Conservation (phyloP, 1,284 basidiomycete species). For the Cronartium quercuum region DNA sequence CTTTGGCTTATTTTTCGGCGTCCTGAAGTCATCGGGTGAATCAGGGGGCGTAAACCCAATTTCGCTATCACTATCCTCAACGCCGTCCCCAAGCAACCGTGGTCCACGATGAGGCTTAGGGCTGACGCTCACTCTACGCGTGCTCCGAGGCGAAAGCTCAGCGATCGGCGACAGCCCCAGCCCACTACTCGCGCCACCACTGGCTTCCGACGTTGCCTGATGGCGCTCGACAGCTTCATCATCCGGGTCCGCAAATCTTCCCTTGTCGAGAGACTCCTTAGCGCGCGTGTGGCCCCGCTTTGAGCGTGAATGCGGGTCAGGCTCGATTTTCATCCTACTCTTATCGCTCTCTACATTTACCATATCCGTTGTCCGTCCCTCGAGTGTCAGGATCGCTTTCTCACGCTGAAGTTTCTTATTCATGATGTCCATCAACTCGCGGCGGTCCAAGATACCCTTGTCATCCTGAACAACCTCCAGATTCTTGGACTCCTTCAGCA, state of each 20-base stretch:
- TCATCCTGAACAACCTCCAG: conserved; percentile 69
- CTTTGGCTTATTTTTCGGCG: background rate
- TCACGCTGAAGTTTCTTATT: conserved; percentile 49
- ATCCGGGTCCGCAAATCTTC: conserved; percentile 29
- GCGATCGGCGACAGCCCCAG: conserved; percentile 9
- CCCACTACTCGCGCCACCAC: background rate
- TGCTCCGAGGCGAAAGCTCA: conserved; percentile 16
- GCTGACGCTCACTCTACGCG: background rate
- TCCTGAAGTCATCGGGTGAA: conserved; percentile 2
- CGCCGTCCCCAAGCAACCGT: background rate
- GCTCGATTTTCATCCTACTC: background rate
- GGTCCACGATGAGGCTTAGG: background rate
- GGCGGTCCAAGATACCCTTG: conserved; percentile 64
- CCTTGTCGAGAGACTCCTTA: conserved; percentile 21
- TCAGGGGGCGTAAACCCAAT: background rate
- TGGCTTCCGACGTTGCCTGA: background rate
- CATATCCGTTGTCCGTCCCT: conserved; percentile 45
- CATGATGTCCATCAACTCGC: conserved; percentile 60
- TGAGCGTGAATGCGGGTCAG: background rate
- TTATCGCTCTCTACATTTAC: background rate
- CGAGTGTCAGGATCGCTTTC: conserved; percentile 49
- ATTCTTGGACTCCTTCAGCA: conserved; percentile 75
- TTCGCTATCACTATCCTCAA: conserved; percentile 9
- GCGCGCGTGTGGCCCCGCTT: conserved; percentile 2
- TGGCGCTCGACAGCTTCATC: conserved; percentile 5